These are phyloP conservation scores for Mycena indigotica DNA, from an alignment of 768 basidiomycete species.

Conservation along the genomic window DNA sequence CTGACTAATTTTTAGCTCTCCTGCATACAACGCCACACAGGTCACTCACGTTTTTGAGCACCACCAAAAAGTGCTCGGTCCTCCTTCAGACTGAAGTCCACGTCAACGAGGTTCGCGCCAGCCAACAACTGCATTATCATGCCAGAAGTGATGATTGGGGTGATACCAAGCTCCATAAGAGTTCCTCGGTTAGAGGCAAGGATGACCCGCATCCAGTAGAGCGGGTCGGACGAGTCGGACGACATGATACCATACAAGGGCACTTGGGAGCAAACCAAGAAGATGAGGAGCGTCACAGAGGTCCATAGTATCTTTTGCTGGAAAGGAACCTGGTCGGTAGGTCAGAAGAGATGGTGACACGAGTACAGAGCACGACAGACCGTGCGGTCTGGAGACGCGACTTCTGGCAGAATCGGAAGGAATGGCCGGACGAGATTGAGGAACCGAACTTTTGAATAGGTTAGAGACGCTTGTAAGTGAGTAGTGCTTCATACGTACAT, in stretches of 20 bases:
- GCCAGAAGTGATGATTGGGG: conserved; percentile 94
- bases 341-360: conserved; percentile 2
- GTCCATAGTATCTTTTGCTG: conserved; percentile 99
- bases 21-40: background rate
- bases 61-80: conserved; percentile 94
- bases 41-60: conserved; percentile 88
- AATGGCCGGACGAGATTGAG: conserved; percentile 98
- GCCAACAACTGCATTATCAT: conserved; percentile 99
- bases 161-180: conserved; percentile 99
- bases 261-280: conserved; percentile 99
- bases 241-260: conserved; percentile 99
- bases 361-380: conserved; percentile 42
- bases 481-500: conserved; percentile 52
- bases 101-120: conserved; percentile 95
- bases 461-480: conserved; percentile 8
- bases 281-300: conserved; percentile 97
- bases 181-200: conserved; percentile 98
- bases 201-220: conserved; percentile 99
- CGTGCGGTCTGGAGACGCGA: conserved; percentile 97
- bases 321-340: conserved; percentile 61
- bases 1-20: conserved; percentile 44
- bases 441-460: conserved; percentile 75
- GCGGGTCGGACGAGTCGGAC: conserved; percentile 96
- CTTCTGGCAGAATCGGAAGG: conserved; percentile 94
- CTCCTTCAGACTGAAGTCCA: conserved; percentile 97